Base-by-base conservation (phyloP, 768 basidiomycete genomes). In the Pleurotus giganteus region DNA sequence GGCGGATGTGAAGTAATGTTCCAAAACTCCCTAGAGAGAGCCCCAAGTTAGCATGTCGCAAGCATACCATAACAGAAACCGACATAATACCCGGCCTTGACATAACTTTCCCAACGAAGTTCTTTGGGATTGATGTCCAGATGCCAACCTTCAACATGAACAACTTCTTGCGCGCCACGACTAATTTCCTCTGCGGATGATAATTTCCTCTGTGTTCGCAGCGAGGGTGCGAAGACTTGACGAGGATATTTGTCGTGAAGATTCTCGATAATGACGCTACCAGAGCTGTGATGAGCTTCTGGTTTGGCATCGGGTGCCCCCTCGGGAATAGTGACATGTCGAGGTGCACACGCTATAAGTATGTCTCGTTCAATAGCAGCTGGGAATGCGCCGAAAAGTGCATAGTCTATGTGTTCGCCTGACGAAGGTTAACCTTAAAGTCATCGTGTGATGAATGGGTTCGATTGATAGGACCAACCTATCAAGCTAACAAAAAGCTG, bases 371-470 rank as follows among this genome's bases (percentile, higher is more conserved):
- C 91, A 34, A 94, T 80, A 0, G 91, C 92, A n/a, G 86, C 80
- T 13, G 91, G 93, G 31, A 94, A 77, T 6, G 90, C 90, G 3
- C 91, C 91, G 60, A 92, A 91, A 24, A 91, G 73, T 0, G 86
- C 82, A 60, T 92, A 92, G 68, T 92, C 90, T 66, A 92, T 88
- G 64, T 92, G 88, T 71, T 91, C 89, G 28, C 89, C 89, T 83
- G 71, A 46, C 32, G 42, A 41, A 27, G 28, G 12, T 66, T 15
- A 69, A 56, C 62, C n/a, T n/a, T n/a, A n/a, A 37, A 15, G 47
- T n/a, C 53, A 54, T 45, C 37, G 31, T 29, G 29, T 34, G 45
- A 47, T n/a, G 24, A 42, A 24, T 47, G 8, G n/a, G n/a, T n/a
- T n/a, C n/a, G n/a, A n/a, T n/a, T n/a, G 31, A 27, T 31, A 11